Evolutionary conservation across 2,329 filamentous ascomycete genomes (phyloP).

Genomic region (Incumbomyces delicatus): DNA sequence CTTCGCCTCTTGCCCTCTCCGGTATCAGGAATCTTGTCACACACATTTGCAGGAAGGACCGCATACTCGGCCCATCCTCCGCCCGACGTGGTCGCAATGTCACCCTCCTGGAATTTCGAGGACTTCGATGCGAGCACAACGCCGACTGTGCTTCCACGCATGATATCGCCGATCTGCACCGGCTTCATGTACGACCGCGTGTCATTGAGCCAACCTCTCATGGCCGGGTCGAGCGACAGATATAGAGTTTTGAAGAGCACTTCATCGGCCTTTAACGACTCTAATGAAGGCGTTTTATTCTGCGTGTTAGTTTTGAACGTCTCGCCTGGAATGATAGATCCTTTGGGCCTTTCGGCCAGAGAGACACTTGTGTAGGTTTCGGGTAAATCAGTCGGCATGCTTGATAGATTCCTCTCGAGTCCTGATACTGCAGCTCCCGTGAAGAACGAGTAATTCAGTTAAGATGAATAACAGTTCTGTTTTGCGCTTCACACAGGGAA

Average conservation of each 20-base stretch:
- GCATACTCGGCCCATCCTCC: constrained; percentile 59
- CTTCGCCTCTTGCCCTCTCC: constrained; percentile 28
- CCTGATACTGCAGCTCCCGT: too few relatives aligned
- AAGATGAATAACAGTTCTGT: too few relatives aligned
- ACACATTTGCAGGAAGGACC: constrained; percentile 45
- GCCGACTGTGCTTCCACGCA: constrained; percentile 55
- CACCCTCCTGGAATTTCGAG: constrained; percentile 45
- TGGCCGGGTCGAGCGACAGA: constrained; percentile 63
- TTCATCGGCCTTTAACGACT: constrained; percentile 50
- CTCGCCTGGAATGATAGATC: constrained; percentile 52
- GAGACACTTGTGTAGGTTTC: constrained; percentile 40
- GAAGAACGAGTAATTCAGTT: too few relatives aligned
- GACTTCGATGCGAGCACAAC: constrained; percentile 54
- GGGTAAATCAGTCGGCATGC: constrained; percentile 1
- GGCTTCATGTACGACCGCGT: constrained; percentile 57
- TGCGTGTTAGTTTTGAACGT: constrained; percentile 50
- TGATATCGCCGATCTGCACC: constrained; percentile 56
- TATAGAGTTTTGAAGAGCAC: constrained; percentile 53
- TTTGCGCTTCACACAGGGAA: too few relatives aligned
- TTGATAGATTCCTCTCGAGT: too few relatives aligned
- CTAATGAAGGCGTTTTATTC: constrained; percentile 35
- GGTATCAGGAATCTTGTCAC: constrained; percentile 28
- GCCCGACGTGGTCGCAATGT: constrained; percentile 44
- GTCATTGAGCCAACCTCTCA: constrained; percentile 59
- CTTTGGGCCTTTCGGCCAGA: constrained; percentile 54